Evolutionary conservation across 2,329 filamentous ascomycete species (phyloP), one percentile per base, ranked within the genome.

Genomic region (Pseudocercospora pini-densiflorae): DNA sequence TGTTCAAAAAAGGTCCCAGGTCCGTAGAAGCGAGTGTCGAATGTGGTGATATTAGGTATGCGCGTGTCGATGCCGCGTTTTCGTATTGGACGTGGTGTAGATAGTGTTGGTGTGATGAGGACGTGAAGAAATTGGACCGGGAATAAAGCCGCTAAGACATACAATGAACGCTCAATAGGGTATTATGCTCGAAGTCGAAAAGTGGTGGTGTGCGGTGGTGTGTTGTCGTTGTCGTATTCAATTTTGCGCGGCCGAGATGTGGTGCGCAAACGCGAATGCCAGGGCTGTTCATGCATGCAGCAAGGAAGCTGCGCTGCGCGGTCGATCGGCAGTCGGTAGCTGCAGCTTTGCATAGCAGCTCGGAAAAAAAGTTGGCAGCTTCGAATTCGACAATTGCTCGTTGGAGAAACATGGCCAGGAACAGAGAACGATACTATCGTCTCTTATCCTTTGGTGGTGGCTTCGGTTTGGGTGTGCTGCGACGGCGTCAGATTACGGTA

Each of bases 381-480:
- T 62, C 60, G 57, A 29, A 5, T n/a, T 31, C 51, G 51, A 55
- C 51, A 31, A 8, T 33, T n/a, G 24, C 3, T 31, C 3, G 16
- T 5, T 31, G 51, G 27, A 27, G 51, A 33, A 55, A 31, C 51
- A 55, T 31, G 51, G 27, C 40, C 24, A 45, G 49, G 5, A 43
- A 58, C 16, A 12, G 31, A 21, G 2, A 58, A 16, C 19, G 49
- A 23, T 55, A 59, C 59, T 67, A 69, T 69, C 68, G 63, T 60
- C 63, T 79, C 64, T 70, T 70, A 6, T 27, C 27, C 53, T 64
- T 61, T 53, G 80, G 77, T 60, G 78, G 79, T 43, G 79, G 79
- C 63, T 78, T 78, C 2, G 81, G 81, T 75, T 82, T 82, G 59
- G 80, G 78, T n/a, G 81, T 80, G 68, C 70, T 71, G 68, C 43